Conservation (phyloP, 2,329 filamentous ascomycete genomes). For the Rutstroemia sp. region DNA sequence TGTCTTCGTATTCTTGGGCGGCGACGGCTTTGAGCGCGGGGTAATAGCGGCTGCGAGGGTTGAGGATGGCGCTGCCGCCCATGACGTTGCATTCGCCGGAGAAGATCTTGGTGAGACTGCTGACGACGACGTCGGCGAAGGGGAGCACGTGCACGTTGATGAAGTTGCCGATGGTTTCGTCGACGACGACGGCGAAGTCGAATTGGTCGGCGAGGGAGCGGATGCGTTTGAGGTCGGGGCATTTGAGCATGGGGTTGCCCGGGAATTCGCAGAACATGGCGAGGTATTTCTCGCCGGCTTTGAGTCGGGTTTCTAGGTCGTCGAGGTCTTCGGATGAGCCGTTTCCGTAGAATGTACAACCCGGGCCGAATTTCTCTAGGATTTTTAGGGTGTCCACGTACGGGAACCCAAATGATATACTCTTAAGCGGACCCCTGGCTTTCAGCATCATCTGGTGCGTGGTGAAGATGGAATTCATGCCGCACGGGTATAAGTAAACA, state of each 20-base stretch:
- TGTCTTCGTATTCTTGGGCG: slow-evolving; percentile 67
- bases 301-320: slow-evolving; percentile 67
- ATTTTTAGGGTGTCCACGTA: slow-evolving; percentile 97
- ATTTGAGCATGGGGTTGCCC: slow-evolving; percentile 79
- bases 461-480: slow-evolving; percentile 95
- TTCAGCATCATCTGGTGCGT: slow-evolving; percentile 68
- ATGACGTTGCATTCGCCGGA: slow-evolving; percentile 97
- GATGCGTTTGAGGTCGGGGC: slow-evolving; percentile 79
- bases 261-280: slow-evolving; percentile 93
- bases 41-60: slow-evolving; percentile 65
- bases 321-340: slow-evolving; percentile 73
- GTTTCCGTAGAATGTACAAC: slow-evolving; percentile 80
- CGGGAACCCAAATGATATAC: slow-evolving; percentile 92
- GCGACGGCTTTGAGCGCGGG: slow-evolving; percentile 58
- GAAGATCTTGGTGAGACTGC: slow-evolving; percentile 94
- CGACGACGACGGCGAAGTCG: slow-evolving; percentile 83
- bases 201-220: slow-evolving; percentile 71
- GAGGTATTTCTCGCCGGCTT: slow-evolving; percentile 67
- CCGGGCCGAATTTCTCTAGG: slow-evolving; percentile 86
- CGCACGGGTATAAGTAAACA: slow-evolving; percentile 79
- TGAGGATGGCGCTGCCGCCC: slow-evolving; percentile 69
- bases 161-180: slow-evolving; percentile 96
- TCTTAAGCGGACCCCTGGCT: slow-evolving; percentile 58
- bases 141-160: slow-evolving; percentile 91
- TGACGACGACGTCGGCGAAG: slow-evolving; percentile 85